Conservation (phyloP, 2,329 filamentous ascomycete species). For the Alternaria metachromatica region DNA sequence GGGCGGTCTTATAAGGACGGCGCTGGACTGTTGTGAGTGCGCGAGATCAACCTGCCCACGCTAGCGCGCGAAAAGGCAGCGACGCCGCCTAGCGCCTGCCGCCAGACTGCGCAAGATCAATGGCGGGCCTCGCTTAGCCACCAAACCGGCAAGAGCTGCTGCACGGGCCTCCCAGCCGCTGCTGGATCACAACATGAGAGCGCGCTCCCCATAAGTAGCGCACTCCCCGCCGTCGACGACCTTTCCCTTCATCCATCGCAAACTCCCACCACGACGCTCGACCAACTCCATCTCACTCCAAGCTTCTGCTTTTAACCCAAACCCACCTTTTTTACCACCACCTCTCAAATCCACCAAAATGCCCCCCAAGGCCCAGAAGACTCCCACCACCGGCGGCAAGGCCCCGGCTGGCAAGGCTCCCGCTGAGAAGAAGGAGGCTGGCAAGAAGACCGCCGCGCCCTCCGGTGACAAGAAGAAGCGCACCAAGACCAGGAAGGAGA, state of each 20-base stretch:
- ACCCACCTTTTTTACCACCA: conserved; percentile 13
- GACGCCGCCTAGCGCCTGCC: conserved; percentile 22
- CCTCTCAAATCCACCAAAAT: conserved; percentile 63
- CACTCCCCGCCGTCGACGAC: conserved; percentile 51
- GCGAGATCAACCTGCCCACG: conserved; percentile 48
- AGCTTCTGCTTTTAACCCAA: conserved; percentile 16
- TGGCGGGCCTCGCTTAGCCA: conserved; percentile 32
- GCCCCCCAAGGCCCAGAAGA: conserved; percentile 99
- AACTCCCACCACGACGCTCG: conserved; percentile 40
- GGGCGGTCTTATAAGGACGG: conserved; percentile 50
- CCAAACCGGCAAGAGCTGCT: conserved; percentile 30
- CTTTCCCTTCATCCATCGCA: conserved; percentile 51
- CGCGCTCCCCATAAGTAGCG: conserved; percentile 52
- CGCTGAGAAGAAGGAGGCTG: conserved; percentile 99
- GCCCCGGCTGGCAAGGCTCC: conserved; percentile 81
- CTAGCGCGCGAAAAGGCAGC: conserved; percentile 39
- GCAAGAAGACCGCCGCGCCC: conserved; percentile 96
- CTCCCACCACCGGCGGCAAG: conserved; percentile 92
- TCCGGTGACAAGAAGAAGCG: conserved; percentile 99
- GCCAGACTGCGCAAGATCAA: conserved; percentile 30
- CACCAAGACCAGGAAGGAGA: conserved; percentile 99
- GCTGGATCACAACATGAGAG: conserved; percentile 50
- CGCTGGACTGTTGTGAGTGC: conserved; percentile 47
- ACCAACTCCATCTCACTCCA: conserved; percentile 29
- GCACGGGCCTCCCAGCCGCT: conserved; percentile 42